Evolutionary conservation across 2,329 filamentous ascomycete species (phyloP), one percentile per base, ranked within the genome.

Genomic region (Trichoderma breve): DNA sequence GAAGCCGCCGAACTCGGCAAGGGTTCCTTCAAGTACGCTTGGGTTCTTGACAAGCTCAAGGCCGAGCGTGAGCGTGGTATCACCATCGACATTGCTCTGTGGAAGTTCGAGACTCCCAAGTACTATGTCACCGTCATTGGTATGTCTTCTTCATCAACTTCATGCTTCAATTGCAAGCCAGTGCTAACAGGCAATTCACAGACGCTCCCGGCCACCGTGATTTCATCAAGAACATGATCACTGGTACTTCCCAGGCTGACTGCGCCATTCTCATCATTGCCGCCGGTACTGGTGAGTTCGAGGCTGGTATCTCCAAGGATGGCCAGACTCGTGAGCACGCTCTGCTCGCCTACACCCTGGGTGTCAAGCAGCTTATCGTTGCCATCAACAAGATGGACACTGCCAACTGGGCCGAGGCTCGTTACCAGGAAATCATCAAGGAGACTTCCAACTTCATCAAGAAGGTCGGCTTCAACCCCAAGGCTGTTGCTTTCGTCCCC

Each of bases 141-240:
- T 94, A 90, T 80, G 90, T 86, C n/a, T 12, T 1, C 1, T 34
- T 43, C 60, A n/a, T 12, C 14, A 18, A 14, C 7, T 26, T 9
- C 9, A 7, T 30, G 1, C 28, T 1, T 11, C 15, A 1, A 24
- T 30, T 21, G 1, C 26, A 7, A 28, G 1, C 15, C 9, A 9
- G 14, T 14, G 14, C 47, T 62, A 63, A 53, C 28, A 9, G 2
- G 15, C 7, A 6, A 18, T 15, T 32, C n/a, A 51, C 78, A 92
- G 93, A 99, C 84, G 96, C 96, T 86, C 96, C 96, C 83, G 96
- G 96, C 88, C 96, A 99, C 89, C 95, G 96, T 96, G 96, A 99
- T 85, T 99, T 98, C 91, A 98, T 99, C 94, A 99, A 99, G 95
- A 99, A 98, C 95, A 99, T 99, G 96, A 99, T 99, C 87, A 98